Base-by-base conservation (phyloP, 345 rosid species). In the Nasturtium officinale region DNA sequence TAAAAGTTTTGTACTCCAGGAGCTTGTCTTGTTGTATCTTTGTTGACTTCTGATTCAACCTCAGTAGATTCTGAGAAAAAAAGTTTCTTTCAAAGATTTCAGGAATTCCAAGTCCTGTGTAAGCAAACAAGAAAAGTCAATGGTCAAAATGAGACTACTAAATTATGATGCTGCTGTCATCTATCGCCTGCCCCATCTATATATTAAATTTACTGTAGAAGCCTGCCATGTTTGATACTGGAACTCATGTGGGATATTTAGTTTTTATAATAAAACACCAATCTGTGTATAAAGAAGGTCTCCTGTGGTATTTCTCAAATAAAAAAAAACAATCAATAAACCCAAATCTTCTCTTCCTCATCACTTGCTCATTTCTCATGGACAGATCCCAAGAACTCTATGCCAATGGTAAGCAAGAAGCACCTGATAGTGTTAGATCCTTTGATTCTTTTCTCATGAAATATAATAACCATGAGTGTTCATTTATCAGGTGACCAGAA, bases 111-210 rank as follows among this genome's bases (percentile, higher is more conserved):
- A 65, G 72, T 47, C 32, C 48, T 47, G 61, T 37, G 60, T 16
- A 65, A 65, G 53, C 59, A 48, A 63, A 50, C 37, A 69, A 33
- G 58, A 69, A 62, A 40, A 54, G 60, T 69, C 52, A 55, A 54
- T 16, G 71, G 80, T 70, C 70, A 77, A 38, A 25, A 57, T 69
- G 61, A 67, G 78, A 58, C 43, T 18, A 60, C 68, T 50, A 59
- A 4, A 18, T 12, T 48, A 50, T 58, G 53, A 23, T 46, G 25
- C 77, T 53, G 2, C 46, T 30, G 25, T 29, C 4, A 10, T 13
- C 10, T 56, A 12, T 64, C 65, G 3, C 23, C 18, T 46, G 21
- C 25, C 45, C 54, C 65, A 26, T 56, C 38, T n/a, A 28, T 64
- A 11, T 45, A 46, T 18, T 57, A 15, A 28, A 48, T 50, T 18